Evolutionary conservation across 164 flowering plant genomes (phyloP).

Genomic region (Akebia trifoliata): DNA sequence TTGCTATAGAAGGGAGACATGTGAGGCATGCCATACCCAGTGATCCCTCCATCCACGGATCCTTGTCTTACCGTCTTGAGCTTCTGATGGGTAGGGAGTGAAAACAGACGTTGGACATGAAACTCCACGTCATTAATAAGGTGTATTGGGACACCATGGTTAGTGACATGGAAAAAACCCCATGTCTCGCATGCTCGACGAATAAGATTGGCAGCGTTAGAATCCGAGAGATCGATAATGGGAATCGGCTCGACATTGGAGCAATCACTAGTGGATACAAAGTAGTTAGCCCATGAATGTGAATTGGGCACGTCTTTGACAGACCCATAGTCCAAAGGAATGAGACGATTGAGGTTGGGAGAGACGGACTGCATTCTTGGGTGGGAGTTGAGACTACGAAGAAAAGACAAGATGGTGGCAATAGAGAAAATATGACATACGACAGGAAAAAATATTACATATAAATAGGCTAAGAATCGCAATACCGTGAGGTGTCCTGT

Average conservation of each 20-base stretch:
- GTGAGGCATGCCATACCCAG: constrained; percentile 36
- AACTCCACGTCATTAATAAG: constrained; percentile 19
- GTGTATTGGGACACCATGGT: constrained; percentile 28
- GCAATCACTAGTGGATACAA: too few relatives aligned
- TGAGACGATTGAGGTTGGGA: too few relatives aligned
- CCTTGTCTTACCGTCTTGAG: constrained; percentile 24
- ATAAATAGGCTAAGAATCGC: too few relatives aligned
- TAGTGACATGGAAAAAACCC: constrained; percentile 38
- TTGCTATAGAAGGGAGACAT: constrained; percentile 31
- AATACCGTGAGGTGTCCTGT: too few relatives aligned
- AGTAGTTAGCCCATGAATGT: too few relatives aligned
- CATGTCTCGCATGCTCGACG: constrained; percentile 28
- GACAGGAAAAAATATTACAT: too few relatives aligned
- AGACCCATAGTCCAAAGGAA: too few relatives aligned
- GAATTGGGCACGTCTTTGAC: too few relatives aligned
- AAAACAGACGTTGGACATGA: constrained; percentile 19
- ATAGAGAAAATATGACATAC: too few relatives aligned
- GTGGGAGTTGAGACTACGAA: too few relatives aligned
- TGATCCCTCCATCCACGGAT: constrained; percentile 17
- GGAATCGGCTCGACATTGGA: constrained; percentile 19
- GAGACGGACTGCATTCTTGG: too few relatives aligned
- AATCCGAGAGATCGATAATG: constrained; percentile 27
- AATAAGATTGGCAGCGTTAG: constrained; percentile 18
- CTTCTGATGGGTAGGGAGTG: constrained; percentile 25
- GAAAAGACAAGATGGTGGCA: too few relatives aligned